A percentile compares a stretch with the other conserved stretches of the same genome.
These are phyloP conservation scores for Aspergillus nomiae DNA, from an alignment of 2,329 filamentous ascomycete genomes.

Conservation along the genomic window DNA sequence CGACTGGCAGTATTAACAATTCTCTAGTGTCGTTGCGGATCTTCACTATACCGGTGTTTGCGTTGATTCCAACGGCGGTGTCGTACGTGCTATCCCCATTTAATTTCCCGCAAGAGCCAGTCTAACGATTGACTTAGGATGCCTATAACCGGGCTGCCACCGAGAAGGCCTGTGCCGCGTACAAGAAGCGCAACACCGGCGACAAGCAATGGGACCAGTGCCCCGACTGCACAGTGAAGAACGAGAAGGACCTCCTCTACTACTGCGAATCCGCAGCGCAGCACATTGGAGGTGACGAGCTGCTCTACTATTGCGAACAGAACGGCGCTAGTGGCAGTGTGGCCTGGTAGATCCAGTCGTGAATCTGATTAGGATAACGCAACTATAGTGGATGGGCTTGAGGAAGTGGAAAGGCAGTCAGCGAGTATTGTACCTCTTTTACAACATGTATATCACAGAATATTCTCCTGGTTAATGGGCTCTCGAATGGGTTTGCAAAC, in stretches of 20 bases:
- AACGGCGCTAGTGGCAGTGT: slow-evolving; percentile 18
- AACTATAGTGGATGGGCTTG: not conserved
- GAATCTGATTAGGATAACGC: not conserved
- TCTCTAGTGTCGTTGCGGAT: slow-evolving; percentile 15
- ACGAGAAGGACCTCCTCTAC: slow-evolving; percentile 16
- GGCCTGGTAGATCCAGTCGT: slow-evolving; percentile 12
- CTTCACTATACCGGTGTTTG: slow-evolving; percentile 18
- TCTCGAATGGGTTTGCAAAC: not conserved
- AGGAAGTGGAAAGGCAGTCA: no score
- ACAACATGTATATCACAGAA: slow-evolving; percentile 1
- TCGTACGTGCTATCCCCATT: slow-evolving; percentile 8
- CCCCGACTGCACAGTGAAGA: slow-evolving; percentile 21
- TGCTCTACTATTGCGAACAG: slow-evolving; percentile 24
- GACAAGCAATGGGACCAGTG: slow-evolving; percentile 24
- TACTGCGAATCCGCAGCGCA: slow-evolving; percentile 23
- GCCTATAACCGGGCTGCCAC: slow-evolving; percentile 20
- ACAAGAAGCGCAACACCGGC: slow-evolving; percentile 25
- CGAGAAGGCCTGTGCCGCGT: slow-evolving; percentile 20
- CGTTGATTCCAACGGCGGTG: slow-evolving; percentile 15
- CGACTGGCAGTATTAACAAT: not conserved
- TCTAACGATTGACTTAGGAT: slow-evolving; percentile 8
- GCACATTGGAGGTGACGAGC: slow-evolving; percentile 26
- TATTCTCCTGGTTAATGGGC: not conserved
- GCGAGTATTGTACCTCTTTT: not conserved
- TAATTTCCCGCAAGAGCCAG: not conserved